Conservation (phyloP, 768 basidiomycete species). For the Filobasidium floriforme region DNA sequence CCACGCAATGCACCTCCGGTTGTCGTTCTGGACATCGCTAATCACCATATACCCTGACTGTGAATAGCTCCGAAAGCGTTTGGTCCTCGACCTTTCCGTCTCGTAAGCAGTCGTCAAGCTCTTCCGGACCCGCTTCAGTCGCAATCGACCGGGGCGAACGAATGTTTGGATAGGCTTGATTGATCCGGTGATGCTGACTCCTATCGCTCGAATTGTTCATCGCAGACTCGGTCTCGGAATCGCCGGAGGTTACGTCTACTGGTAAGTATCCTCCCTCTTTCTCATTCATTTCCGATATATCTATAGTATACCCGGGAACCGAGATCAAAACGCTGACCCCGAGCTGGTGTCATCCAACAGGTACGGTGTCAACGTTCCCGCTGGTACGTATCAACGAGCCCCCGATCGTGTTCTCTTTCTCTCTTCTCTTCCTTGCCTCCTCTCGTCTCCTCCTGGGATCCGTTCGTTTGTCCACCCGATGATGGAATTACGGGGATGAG, state of each 20-base stretch:
- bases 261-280: conserved; percentile 52
- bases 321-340: too few species aligned
- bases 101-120: conserved; percentile 40
- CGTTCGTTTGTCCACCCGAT: too few species aligned
- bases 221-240: conserved; percentile 62
- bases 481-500: too few species aligned
- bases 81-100: conserved; percentile 74
- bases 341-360: conserved; percentile 46
- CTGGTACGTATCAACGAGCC: conserved; percentile 52
- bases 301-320: too few species aligned
- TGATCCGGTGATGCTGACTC: neutral
- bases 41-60: neutral
- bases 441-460: neutral
- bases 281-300: too few species aligned
- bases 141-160: neutral
- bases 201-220: neutral
- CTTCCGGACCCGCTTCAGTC: neutral
- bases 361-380: conserved; percentile 74
- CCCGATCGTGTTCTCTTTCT: neutral
- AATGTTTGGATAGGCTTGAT: neutral
- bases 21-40: neutral
- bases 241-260: conserved; percentile 68
- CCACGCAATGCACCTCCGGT: neutral
- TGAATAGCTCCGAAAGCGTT: conserved; percentile 77
- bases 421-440: neutral